Base-by-base conservation (phyloP, 1,284 basidiomycete species). In the Trametes sp. region DNA sequence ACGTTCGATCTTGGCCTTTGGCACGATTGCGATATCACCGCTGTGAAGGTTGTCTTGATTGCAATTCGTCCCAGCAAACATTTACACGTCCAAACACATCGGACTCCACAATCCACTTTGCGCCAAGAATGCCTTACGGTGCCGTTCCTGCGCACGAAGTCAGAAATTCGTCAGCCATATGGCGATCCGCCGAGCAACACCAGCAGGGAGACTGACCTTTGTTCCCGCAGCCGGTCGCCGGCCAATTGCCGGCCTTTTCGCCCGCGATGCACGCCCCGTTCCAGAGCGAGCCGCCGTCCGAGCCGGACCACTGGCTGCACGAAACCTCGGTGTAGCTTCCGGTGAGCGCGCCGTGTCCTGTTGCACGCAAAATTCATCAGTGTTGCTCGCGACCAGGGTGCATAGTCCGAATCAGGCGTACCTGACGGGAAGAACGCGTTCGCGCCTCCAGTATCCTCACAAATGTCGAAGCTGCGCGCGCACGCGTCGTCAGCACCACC, bases 231-330 rank as follows among this genome's bases (percentile, higher is more conserved):
- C 77, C 83, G 2, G 64, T 57, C 7, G 41, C 71, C 73, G 85
- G 85, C 85, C 85, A 87, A 66, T 78, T 75, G 2, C 70, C 73
- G 16, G 84, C 82, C 4, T 68, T 78, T 70, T 84, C 81, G 8
- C 83, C 82, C 21, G 69, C 73, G 36, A 87, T 73, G 70, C 85
- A 87, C 10, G 84, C 77, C 5, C 84, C 84, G 53, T 74, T 79
- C 72, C 75, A 87, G 16, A 81, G 72, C 16, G 75, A 44, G n/a
- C 74, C 62, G 23, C 82, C 82, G 57, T 86, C 81, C 28, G 79
- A 78, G 23, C 85, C 86, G 19, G 78, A 77, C 86, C 86, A 87
- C 67, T 82, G 74, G 67, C 79, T 82, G 70, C 85, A 87, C 24
- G 81, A 79, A 14, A 86, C 84, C 69, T 87, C 85, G 14, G 74